These are phyloP conservation scores for Ceratocystiopsis sp. DNA, from an alignment of 2,329 filamentous ascomycete genomes.

Conservation along the genomic window DNA sequence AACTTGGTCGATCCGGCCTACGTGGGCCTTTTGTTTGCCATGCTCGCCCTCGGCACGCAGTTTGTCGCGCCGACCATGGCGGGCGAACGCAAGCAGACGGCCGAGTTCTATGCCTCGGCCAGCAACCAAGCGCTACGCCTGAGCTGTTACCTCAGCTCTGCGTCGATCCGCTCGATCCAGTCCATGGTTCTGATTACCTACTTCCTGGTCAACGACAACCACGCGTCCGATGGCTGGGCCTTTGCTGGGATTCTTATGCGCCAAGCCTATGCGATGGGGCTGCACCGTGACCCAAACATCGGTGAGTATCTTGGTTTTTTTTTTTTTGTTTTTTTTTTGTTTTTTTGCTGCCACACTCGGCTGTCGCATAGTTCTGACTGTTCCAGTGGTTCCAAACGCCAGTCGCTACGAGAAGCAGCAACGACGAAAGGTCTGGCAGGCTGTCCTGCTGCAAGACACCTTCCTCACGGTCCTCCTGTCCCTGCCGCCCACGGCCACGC, in stretches of 20 bases:
- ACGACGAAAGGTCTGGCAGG: constrained; percentile 66
- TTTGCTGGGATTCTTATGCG: constrained; percentile 63
- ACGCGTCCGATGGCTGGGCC: constrained; percentile 67
- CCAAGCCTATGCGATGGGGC: constrained; percentile 66
- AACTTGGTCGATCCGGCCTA: constrained; percentile 47
- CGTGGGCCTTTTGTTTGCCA: constrained; percentile 56
- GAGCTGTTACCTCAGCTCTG: constrained; percentile 59
- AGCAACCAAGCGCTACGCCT: constrained; percentile 62
- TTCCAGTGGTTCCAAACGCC: constrained; percentile 42
- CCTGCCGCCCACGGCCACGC: constrained; percentile 59
- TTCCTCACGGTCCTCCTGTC: constrained; percentile 65
- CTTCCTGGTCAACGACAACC: constrained; percentile 75
- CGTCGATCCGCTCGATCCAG: constrained; percentile 56
- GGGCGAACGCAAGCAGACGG: constrained; percentile 52
- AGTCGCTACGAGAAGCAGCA: constrained; percentile 60
- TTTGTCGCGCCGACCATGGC: constrained; percentile 46
- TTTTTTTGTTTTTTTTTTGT: not conserved
- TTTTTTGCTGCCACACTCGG: not conserved
- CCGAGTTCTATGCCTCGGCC: constrained; percentile 68
- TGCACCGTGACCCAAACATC: constrained; percentile 65
- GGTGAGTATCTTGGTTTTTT: constrained; percentile 23
- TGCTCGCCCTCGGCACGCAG: constrained; percentile 63
- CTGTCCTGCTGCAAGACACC: constrained; percentile 64
- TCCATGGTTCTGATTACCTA: constrained; percentile 72
- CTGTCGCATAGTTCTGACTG: no score